A percentile compares a stretch with the other conserved stretches of the same genome.
phyloP scores from a whole-genome alignment of 345 rosid genomes.

The Gynandropsis gynandra region DNA sequence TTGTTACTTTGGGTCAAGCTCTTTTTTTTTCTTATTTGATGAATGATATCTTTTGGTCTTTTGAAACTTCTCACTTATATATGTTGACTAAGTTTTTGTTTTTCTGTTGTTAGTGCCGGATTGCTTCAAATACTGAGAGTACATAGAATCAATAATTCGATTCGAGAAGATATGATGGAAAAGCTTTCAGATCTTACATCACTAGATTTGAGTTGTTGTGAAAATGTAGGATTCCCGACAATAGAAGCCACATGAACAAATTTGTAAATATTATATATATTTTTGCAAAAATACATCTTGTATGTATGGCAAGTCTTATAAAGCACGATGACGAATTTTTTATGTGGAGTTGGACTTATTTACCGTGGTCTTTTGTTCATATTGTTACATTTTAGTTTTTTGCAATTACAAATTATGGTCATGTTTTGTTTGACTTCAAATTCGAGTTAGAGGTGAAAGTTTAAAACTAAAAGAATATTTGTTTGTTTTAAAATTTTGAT shows the following conservation, averaged over 20 bases:
- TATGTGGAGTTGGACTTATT: no score
- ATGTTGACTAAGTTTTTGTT: not conserved
- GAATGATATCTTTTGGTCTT: no score
- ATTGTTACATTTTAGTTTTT: no score
- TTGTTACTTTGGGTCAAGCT: not conserved
- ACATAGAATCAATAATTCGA: slow-evolving; percentile 44
- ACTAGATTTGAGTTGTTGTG: slow-evolving; percentile 65
- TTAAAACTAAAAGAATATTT: no score
- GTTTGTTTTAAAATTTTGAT: no score
- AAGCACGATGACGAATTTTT: slow-evolving; percentile 49
- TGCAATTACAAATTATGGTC: no score
- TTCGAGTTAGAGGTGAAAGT: no score
- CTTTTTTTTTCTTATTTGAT: no score
- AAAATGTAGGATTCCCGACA: slow-evolving; percentile 36
- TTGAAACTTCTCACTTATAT: not conserved
- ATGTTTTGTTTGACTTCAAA: no score
- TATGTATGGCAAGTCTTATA: slow-evolving; percentile 22
- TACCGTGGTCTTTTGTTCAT: no score
- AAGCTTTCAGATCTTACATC: slow-evolving; percentile 41
- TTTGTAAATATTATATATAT: slow-evolving; percentile 40
- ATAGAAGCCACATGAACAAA: slow-evolving; percentile 50
- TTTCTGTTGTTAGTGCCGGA: slow-evolving; percentile 51
- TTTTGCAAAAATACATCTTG: slow-evolving; percentile 52
- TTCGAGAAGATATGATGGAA: slow-evolving; percentile 45
- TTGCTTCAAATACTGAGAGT: slow-evolving; percentile 45